Base-by-base conservation (phyloP, 768 basidiomycete species). In the Tylopilus plumbeoviolaceoides region DNA sequence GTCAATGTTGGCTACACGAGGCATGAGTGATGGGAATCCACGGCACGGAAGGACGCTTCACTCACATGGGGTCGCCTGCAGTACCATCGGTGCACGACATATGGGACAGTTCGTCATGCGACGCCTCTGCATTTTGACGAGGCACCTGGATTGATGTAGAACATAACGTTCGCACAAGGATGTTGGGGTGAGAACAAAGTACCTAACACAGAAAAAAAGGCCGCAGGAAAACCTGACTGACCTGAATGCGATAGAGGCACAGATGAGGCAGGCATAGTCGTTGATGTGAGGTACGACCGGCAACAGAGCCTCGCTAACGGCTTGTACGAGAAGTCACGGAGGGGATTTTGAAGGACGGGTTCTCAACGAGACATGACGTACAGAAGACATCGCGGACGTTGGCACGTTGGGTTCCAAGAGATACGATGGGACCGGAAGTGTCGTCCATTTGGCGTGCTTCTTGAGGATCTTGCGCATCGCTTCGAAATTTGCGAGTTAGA, bases 391-490 rank as follows among this genome's bases (percentile, higher is more conserved):
- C 23, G 39, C 57, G 21, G 57, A 43, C 5, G 49, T 18, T 15
- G 55, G 57, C 11, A 31, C 54, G 48, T 54, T 59, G 31, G 39
- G 66, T 2, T 50, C 64, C 51, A 69, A 48, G 15, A 62, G 51
- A 48, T 65, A 53, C 12, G 55, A 55, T 2, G 85, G 78, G 58
- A 87, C 75, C 1, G 89, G 87, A 9, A 98, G 73, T 0, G 89
- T 83, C 0, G 93, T 95, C 4, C 91, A 84, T 65, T 95, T 95
- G 27, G 89, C 79, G 64, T 95, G 94, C 65, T 97, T 97, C 77
- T 95, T 95, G 47, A 95, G 79, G 54, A 93, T 93, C 72, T 97
- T 97, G 33, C 92, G 82, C 3, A 87, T 89, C 2, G 93, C 94
- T 68, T 95, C 92, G 7, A 85, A 78, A 63, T 91, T 95, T 7